Percentiles rank a stretch among this genome's conserved stretches.
phyloP scores from a whole-genome alignment of 148 eudicot species.

The Chenopodium suecicum region DNA sequence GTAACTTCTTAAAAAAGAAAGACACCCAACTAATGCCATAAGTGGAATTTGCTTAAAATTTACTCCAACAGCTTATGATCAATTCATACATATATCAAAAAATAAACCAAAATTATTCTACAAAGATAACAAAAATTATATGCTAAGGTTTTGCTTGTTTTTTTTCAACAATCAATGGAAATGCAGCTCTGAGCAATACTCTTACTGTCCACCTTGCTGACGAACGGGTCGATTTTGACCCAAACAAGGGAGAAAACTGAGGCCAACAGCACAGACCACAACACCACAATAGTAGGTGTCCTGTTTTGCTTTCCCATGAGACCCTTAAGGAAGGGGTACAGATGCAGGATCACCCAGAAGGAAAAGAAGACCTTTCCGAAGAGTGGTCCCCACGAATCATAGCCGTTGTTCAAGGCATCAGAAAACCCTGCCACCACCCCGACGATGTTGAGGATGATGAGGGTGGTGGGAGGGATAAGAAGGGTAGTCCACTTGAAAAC shows the following conservation, averaged over 20 bases:
- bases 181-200: slow-evolving; percentile 56
- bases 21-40: slow-evolving; percentile 8
- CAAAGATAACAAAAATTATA: neutral
- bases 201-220: slow-evolving; percentile 47
- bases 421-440: slow-evolving; percentile 97
- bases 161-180: slow-evolving; percentile 73
- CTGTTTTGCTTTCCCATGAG: slow-evolving; percentile 95
- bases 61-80: slow-evolving; percentile 12
- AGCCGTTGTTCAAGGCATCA: slow-evolving; percentile 84
- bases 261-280: slow-evolving; percentile 96
- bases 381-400: slow-evolving; percentile 95
- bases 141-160: neutral
- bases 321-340: slow-evolving; percentile 96
- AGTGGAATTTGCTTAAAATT: slow-evolving; percentile 25
- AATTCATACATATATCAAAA: neutral
- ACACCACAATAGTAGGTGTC: slow-evolving; percentile 87
- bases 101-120: neutral
- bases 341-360: slow-evolving; percentile 90
- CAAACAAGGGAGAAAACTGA: slow-evolving; percentile 97
- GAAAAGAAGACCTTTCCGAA: slow-evolving; percentile 92
- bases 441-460: slow-evolving; percentile 74
- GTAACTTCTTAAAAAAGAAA: neutral
- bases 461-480: slow-evolving; percentile 92
- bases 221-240: slow-evolving; percentile 94
- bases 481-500: slow-evolving; percentile 94